phyloP scores from a whole-genome alignment of 306 rosid genomes.

The Hylodesmum podocarpum region DNA sequence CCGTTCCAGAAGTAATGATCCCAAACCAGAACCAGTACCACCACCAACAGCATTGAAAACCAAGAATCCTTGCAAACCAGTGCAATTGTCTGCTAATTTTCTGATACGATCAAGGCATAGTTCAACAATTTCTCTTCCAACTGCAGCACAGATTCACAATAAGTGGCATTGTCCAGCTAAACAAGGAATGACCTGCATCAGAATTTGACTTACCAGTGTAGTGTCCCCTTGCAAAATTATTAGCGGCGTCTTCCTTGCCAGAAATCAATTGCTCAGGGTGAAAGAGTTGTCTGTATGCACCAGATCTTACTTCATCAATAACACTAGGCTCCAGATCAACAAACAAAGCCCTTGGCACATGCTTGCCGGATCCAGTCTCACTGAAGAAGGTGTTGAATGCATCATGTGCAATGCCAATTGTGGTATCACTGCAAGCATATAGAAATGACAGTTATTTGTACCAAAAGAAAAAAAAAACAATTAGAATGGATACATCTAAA shows the following conservation, averaged over 20 bases:
- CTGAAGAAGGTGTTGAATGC: conserved; percentile 79
- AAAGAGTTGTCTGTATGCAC: conserved; percentile 68
- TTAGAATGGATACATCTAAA: neutral
- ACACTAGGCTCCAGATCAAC: conserved; percentile 81
- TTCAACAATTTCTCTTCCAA: conserved; percentile 72
- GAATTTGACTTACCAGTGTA: conserved; percentile 54
- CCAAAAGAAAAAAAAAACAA: neutral
- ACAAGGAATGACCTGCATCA: neutral
- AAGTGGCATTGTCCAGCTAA: conserved; percentile 23
- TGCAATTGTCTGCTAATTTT: conserved; percentile 74
- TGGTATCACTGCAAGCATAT: conserved; percentile 58
- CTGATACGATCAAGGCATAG: conserved; percentile 75
- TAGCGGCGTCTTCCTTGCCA: conserved; percentile 85
- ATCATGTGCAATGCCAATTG: conserved; percentile 55
- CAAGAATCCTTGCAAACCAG: conserved; percentile 79
- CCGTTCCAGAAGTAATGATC: conserved; percentile 71
- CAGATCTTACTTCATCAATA: conserved; percentile 66
- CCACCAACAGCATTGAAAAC: conserved; percentile 85
- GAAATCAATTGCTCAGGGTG: conserved; percentile 81
- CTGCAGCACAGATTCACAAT: conserved; percentile 45
- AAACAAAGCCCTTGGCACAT: conserved; percentile 72
- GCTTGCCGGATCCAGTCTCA: conserved; percentile 68
- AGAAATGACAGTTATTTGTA: conserved; percentile 19
- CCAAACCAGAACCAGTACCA: conserved; percentile 85
- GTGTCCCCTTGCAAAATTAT: conserved; percentile 78